Conservation (phyloP, 2,329 filamentous ascomycete species). For the Fusarium virguliforme region DNA sequence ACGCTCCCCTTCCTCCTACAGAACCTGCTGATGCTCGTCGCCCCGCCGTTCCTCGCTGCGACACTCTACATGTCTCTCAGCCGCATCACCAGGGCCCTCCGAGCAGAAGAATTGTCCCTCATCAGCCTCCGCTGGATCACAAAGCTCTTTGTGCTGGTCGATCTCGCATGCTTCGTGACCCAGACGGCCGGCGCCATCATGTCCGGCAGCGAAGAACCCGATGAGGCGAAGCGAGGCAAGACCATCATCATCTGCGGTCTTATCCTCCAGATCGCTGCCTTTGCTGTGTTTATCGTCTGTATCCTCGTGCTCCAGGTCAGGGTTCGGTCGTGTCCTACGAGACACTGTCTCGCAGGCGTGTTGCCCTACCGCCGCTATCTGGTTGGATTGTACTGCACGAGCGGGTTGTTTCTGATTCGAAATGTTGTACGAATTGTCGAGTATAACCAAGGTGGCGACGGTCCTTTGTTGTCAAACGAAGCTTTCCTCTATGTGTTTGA, state of each 20-base stretch:
- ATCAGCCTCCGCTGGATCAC: constrained; percentile 26
- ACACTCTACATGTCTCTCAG: constrained; percentile 61
- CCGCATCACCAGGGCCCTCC: constrained; percentile 53
- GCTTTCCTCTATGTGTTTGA: constrained; percentile 61
- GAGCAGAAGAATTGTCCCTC: constrained; percentile 58
- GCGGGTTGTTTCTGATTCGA: constrained; percentile 64
- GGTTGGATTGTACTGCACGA: constrained; percentile 60
- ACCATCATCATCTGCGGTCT: constrained; percentile 17
- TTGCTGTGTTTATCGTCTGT: constrained; percentile 46
- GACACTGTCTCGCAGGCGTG: background rate
- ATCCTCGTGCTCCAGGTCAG: constrained; percentile 62
- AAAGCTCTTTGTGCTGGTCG: constrained; percentile 18
- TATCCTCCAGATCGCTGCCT: constrained; percentile 14
- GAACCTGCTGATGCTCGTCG: constrained; percentile 58
- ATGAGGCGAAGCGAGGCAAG: constrained; percentile 9
- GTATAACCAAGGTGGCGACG: constrained; percentile 61
- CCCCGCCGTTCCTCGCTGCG: constrained; percentile 60
- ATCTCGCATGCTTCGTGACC: constrained; percentile 12
- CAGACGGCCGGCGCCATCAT: constrained; percentile 23
- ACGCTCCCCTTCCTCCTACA: constrained; percentile 57
- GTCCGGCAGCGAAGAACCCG: constrained; percentile 10
- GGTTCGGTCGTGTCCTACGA: constrained; percentile 45
- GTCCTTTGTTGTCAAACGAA: constrained; percentile 63
- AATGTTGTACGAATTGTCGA: constrained; percentile 66
- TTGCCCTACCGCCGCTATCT: constrained; percentile 5